Conservation (phyloP, 306 rosid genomes). For the Lathyrus oleraceus region DNA sequence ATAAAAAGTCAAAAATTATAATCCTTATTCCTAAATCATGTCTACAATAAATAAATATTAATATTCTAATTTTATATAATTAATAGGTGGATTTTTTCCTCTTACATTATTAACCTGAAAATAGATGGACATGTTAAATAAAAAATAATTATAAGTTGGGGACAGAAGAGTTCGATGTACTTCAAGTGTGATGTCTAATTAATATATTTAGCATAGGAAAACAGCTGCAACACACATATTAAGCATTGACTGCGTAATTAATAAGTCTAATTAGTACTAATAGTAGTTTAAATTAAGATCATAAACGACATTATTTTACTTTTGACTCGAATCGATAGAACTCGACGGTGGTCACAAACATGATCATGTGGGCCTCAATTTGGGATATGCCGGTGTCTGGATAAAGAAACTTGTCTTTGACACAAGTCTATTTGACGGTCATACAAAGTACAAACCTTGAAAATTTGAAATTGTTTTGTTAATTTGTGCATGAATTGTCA, state of each 20-base stretch:
- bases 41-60: too few species aligned
- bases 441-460: conserved; percentile 2
- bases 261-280: neutral
- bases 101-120: too few species aligned
- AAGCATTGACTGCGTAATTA: conserved; percentile 29
- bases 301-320: conserved; percentile 32
- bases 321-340: conserved; percentile 40
- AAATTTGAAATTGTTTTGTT: neutral
- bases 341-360: conserved; percentile 29
- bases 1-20: too few species aligned
- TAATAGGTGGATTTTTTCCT: too few species aligned
- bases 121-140: too few species aligned
- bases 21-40: too few species aligned
- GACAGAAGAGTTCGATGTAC: too few species aligned
- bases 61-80: too few species aligned
- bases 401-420: conserved; percentile 12
- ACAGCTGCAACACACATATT: conserved; percentile 52
- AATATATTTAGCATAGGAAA: conserved; percentile 22
- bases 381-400: conserved; percentile 36
- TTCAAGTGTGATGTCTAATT: neutral
- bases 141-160: too few species aligned
- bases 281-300: neutral
- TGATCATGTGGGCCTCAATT: conserved; percentile 41
- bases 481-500: conserved; percentile 3
- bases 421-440: conserved; percentile 26